Percentiles rank a stretch among this genome's conserved stretches.
These are phyloP conservation scores for Ploettnerulaceae sp. DNA, from an alignment of 2,329 filamentous ascomycete species.

Conservation along the genomic window DNA sequence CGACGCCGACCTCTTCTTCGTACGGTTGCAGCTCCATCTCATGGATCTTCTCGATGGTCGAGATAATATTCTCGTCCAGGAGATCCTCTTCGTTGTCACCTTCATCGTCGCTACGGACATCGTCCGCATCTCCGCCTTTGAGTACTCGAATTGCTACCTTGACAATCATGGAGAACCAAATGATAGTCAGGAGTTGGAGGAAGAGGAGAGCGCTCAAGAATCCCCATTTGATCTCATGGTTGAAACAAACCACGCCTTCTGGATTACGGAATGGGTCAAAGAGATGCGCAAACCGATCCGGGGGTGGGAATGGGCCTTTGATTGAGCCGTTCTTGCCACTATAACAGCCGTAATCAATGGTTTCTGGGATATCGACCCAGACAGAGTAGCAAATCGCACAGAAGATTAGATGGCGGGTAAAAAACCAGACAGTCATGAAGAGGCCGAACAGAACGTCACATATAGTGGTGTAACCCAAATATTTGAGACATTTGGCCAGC, in stretches of 20 bases:
- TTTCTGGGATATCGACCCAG: conserved; percentile 57
- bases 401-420: conserved; percentile 78
- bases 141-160: conserved; percentile 78
- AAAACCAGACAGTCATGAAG: conserved; percentile 82
- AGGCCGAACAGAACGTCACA: conserved; percentile 82
- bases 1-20: conserved; percentile 72
- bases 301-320: conserved; percentile 47
- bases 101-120: conserved; percentile 83
- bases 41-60: conserved; percentile 11
- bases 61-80: conserved; percentile 33
- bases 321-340: conserved; percentile 51
- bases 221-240: conserved; percentile 63
- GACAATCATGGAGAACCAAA: conserved; percentile 89
- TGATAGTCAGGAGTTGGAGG: conserved; percentile 73
- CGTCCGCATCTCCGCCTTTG: conserved; percentile 71
- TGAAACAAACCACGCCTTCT: conserved; percentile 75
- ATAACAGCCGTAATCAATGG: conserved; percentile 70
- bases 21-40: conserved; percentile 39
- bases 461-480: conserved; percentile 66
- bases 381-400: conserved; percentile 77
- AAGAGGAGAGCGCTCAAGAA: conserved; percentile 75
- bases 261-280: conserved; percentile 69
- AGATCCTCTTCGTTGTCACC: conserved; percentile 59
- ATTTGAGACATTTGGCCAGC: conserved; percentile 92
- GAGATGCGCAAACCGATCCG: conserved; percentile 55